These are phyloP conservation scores for Zea mays DNA, from an alignment of 176 grass and related monocot genomes.

Conservation along the genomic window Zm-B73-REFERENCE-NAM-5.0 NC_050099.1:227846001-227846500, in stretches of 20 bases:
- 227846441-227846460: not conserved
- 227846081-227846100: conserved; percentile 5
- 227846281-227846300: not conserved
- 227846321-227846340: not conserved
- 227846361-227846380: not conserved
- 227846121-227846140: not conserved
- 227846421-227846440: not conserved
- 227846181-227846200: conserved; percentile 1
- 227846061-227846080: conserved; percentile 15
- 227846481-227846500: no score
- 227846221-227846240: conserved; percentile 6
- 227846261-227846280: not conserved
- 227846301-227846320: not conserved
- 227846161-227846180: conserved; percentile 17
- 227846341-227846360: not conserved
- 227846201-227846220: not conserved
- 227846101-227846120: not conserved
- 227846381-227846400: not conserved
- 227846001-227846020: conserved; percentile 28
- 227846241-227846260: conserved; percentile 23
- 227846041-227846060: not conserved
- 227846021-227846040: conserved; percentile 30
- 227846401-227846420: not conserved
- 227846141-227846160: not conserved
- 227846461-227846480: no score